A percentile compares a stretch with the other conserved stretches of the same genome.
phyloP scores from a whole-genome alignment of 148 eudicot genomes.

The Drosera capensis region DNA sequence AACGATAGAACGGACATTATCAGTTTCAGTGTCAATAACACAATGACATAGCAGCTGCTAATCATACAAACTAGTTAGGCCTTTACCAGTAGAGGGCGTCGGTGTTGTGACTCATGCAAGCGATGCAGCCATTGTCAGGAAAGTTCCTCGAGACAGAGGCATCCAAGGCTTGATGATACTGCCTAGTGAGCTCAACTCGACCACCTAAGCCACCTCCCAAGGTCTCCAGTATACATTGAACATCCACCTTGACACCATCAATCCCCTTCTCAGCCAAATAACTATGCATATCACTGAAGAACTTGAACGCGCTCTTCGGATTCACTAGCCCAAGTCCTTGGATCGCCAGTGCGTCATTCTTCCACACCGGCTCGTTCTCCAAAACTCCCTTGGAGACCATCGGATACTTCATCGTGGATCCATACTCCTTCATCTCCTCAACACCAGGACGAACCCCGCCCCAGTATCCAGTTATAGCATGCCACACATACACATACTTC shows the following conservation, averaged over 20 bases:
- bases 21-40: neutral
- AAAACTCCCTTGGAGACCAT: conserved; percentile 37
- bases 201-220: conserved; percentile 69
- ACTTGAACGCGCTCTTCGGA: conserved; percentile 56
- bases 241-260: conserved; percentile 91
- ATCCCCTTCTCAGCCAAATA: conserved; percentile 62
- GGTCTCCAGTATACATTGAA: conserved; percentile 68
- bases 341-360: conserved; percentile 36
- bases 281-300: conserved; percentile 53
- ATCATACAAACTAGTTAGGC: too few relatives aligned
- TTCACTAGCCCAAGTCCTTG: conserved; percentile 67
- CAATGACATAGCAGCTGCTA: too few relatives aligned
- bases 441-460: conserved; percentile 76
- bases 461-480: conserved; percentile 80
- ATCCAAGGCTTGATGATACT: conserved; percentile 78
- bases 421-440: conserved; percentile 55
- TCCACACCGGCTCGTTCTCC: conserved; percentile 70
- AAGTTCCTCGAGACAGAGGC: conserved; percentile 62
- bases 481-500: conserved; percentile 85
- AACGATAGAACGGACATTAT: conserved; percentile 3
- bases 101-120: conserved; percentile 83
- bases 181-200: conserved; percentile 55
- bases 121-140: conserved; percentile 79
- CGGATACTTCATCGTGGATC: conserved; percentile 42
- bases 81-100: conserved; percentile 68